Evolutionary conservation across 2,329 filamentous ascomycete species (phyloP), one percentile per base, ranked within the genome.

Genomic region (Arthrobotrys conoides): DNA sequence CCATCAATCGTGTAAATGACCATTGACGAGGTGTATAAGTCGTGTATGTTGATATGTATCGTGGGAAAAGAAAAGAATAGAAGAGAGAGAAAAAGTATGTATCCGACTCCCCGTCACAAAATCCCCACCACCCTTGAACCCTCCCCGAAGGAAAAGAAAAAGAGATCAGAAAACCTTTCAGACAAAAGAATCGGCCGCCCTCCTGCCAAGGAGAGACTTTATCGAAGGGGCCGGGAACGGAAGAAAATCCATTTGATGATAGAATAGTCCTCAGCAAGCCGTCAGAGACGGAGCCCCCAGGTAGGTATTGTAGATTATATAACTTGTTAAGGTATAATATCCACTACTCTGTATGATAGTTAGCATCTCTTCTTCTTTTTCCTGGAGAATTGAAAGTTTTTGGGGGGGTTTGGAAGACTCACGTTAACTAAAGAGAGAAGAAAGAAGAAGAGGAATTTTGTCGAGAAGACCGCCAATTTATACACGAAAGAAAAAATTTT

Each of bases 221-320:
- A 80, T 82, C 81, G 75, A 81, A 81, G 81, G 80, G 78, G 80
- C 80, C 81, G 81, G 81, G 81, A 82, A 82, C 81, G 81, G 81
- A 82, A 82, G 80, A 80, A 81, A 75, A 80, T 77, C 73, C 81
- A 81, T 55, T 9, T 44, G n/a, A 14, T 44, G 14, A 51, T 70
- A 77, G 79, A 78, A 81, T 80, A 80, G 76, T 79, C 81, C 80
- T 82, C 81, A 82, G 81, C 81, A 82, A 82, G 81, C 81, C 80
- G 75, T 70, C 80, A 64, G 51, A 70, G 76, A 80, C 80, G 81
- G 81, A 81, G 81, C 80, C 78, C 80, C 80, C 73, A 71, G 57
- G 57, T 61, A 61, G 57, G 57, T 61, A 61, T 61, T 81, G 67
- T 78, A 78, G 75, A 78, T 68, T 72, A 72, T 76, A 80, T 80